Conservation (phyloP, 192 early-diverging fungal genomes). For the Borealophlyctis nickersoniae region DNA sequence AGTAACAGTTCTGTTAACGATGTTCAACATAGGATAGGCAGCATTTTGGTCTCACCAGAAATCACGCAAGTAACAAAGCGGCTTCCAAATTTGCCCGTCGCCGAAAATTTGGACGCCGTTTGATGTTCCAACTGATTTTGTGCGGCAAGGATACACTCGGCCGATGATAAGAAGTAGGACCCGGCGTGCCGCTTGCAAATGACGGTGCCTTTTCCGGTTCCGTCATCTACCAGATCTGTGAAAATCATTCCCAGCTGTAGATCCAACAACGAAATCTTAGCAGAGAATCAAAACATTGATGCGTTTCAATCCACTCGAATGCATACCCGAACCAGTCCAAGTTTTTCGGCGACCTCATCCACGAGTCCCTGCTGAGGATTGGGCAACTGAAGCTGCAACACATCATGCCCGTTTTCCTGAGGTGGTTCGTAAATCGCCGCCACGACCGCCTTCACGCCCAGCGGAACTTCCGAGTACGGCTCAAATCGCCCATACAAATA, state of each 20-base stretch:
- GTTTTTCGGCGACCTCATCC: constrained; percentile 30
- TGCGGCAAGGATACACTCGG: constrained; percentile 83
- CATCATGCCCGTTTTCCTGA: constrained; percentile 76
- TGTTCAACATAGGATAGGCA: too few relatives aligned
- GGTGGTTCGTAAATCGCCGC: constrained; percentile 91
- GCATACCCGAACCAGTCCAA: constrained; percentile 43
- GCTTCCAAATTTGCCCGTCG: constrained; percentile 77
- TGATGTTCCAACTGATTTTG: constrained; percentile 78
- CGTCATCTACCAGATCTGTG: constrained; percentile 86
- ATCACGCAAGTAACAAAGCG: constrained; percentile 95
- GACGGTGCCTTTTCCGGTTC: constrained; percentile 73
- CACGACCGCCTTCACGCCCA: constrained; percentile 95
- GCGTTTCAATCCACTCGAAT: background rate
- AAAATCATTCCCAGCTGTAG: constrained; percentile 82
- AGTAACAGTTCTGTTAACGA: too few relatives aligned
- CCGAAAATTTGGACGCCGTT: constrained; percentile 66
- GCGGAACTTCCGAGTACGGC: constrained; percentile 82
- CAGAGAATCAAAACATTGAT: constrained; percentile 8
- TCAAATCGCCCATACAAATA: constrained; percentile 92
- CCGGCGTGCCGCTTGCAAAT: constrained; percentile 85
- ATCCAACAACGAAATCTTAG: background rate
- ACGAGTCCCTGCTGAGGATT: constrained; percentile 33
- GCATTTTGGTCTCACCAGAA: constrained; percentile 45
- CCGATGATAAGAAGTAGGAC: constrained; percentile 90
- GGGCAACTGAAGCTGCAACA: constrained; percentile 51